Conservation (phyloP, 352 stramenopile genomes). For the Paralagenidium karlingii region DNA sequence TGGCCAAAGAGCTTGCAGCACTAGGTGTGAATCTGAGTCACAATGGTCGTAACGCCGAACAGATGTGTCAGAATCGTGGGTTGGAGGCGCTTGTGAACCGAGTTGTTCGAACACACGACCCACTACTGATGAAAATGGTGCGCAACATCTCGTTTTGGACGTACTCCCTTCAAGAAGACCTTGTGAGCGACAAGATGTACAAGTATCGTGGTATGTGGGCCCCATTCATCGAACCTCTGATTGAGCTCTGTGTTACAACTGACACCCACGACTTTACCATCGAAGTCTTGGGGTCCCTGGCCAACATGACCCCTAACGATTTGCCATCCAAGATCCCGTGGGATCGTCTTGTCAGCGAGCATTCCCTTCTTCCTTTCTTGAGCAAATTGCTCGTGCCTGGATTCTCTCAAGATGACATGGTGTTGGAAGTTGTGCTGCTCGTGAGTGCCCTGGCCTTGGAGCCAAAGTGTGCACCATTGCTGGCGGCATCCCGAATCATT, state of each 20-base stretch:
- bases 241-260: slow-evolving; percentile 70
- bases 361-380: slow-evolving; percentile 80
- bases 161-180: slow-evolving; percentile 81
- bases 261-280: slow-evolving; percentile 91
- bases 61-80: slow-evolving; percentile 83
- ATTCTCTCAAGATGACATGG: slow-evolving; percentile 88
- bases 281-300: slow-evolving; percentile 87
- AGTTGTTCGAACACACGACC: slow-evolving; percentile 79
- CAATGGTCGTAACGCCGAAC: slow-evolving; percentile 81
- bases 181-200: slow-evolving; percentile 79
- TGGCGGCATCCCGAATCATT: slow-evolving; percentile 58
- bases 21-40: slow-evolving; percentile 92
- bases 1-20: slow-evolving; percentile 89
- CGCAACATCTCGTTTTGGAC: slow-evolving; percentile 89
- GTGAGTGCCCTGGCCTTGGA: slow-evolving; percentile 70
- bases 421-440: slow-evolving; percentile 86
- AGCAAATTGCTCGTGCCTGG: slow-evolving; percentile 86
- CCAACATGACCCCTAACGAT: slow-evolving; percentile 88
- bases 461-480: slow-evolving; percentile 62
- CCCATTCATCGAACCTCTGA: slow-evolving; percentile 77
- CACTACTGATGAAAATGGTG: slow-evolving; percentile 91
- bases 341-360: slow-evolving; percentile 80
- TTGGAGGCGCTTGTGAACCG: slow-evolving; percentile 84
- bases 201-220: slow-evolving; percentile 90
- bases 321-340: slow-evolving; percentile 81